Evolutionary conservation across 345 rosid genomes (phyloP), one percentile per base, ranked within the genome.

Genomic region (Bretschneidera sinensis): DNA sequence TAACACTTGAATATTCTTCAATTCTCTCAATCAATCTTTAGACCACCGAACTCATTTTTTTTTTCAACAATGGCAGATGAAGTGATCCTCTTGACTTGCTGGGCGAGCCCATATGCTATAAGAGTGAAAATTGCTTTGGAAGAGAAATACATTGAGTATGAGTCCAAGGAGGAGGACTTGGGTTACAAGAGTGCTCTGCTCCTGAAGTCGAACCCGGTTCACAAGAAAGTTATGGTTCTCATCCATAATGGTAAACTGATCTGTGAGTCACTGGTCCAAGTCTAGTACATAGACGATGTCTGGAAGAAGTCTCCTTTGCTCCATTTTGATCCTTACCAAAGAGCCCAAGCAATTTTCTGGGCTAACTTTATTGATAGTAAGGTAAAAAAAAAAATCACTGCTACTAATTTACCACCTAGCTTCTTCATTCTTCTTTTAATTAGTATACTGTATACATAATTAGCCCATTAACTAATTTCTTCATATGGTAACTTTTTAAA

Each of bases 241-340:
- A 64, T 64, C 21, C 68, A 64, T 45, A 64, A 64, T 16, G 68
- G 68, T 45, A 64, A 55, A 47, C 60, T 61, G 9, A 21, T 65
- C 0, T 65, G 62, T 22, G 69, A 49, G 16, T 65, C 69, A 6
- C 62, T 65, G 16, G 21, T 57, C 24, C 43, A 22, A 6, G 0
- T 65, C 13, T 47, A 65, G 34, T 65, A 65, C 56, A 65, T 65
- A 18, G 69, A 65, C 22, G 57, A 57, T n/a, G 57, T 65, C 31
- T 65, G 69, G 69, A 23, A 24, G 0, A 0, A 13, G 1, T 2
- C 43, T 16, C n/a, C 48, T 1, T 50, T 64, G 34, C 59, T 71
- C 11, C 67, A 61, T 45, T 64, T 61, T 20, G 54, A 64, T 55
- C 62, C 62, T 48, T 57, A 33, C 19, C 50, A 48, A 14, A 49